These are phyloP conservation scores for Candida chilensis DNA, from an alignment of 805 yeast genomes.

Conservation along the genomic window DNA sequence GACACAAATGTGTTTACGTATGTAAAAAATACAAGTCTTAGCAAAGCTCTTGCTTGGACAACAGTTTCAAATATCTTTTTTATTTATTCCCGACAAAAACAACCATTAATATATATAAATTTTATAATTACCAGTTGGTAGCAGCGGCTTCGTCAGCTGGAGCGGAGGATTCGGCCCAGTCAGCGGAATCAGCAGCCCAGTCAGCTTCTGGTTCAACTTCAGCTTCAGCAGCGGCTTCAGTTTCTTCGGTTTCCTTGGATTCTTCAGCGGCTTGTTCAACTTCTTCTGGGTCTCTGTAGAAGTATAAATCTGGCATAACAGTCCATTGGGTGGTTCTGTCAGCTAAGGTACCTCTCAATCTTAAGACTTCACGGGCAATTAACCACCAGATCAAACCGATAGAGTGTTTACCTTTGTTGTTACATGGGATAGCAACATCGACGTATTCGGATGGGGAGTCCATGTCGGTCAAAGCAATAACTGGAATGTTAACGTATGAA, in stretches of 20 bases:
- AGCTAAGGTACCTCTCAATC: constrained; percentile 96
- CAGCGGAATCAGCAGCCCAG: constrained; percentile 52
- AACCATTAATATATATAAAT: no score
- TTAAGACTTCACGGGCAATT: constrained; percentile 97
- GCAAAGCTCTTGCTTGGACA: no score
- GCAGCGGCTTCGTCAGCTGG: constrained; percentile 78
- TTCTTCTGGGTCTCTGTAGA: constrained; percentile 99
- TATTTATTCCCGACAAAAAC: no score
- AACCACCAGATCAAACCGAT: constrained; percentile 99
- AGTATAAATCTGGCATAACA: constrained; percentile 99
- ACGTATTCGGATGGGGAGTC: constrained; percentile 99
- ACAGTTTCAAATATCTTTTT: no score
- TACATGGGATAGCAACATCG: constrained; percentile 99
- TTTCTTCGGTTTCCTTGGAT: constrained; percentile 43
- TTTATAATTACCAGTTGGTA: constrained; percentile 38
- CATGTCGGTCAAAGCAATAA: constrained; percentile 96
- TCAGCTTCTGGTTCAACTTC: constrained; percentile 58
- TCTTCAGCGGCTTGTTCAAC: constrained; percentile 71
- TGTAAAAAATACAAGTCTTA: no score
- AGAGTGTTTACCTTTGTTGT: constrained; percentile 99
- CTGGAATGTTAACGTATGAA: constrained; percentile 99
- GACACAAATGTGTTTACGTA: no score
- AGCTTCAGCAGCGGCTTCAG: constrained; percentile 52
- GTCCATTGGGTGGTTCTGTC: constrained; percentile 97
- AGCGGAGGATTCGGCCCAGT: constrained; percentile 39